phyloP scores from a whole-genome alignment of 78 protist species.

The Cavenderia fasciculata region DNA sequence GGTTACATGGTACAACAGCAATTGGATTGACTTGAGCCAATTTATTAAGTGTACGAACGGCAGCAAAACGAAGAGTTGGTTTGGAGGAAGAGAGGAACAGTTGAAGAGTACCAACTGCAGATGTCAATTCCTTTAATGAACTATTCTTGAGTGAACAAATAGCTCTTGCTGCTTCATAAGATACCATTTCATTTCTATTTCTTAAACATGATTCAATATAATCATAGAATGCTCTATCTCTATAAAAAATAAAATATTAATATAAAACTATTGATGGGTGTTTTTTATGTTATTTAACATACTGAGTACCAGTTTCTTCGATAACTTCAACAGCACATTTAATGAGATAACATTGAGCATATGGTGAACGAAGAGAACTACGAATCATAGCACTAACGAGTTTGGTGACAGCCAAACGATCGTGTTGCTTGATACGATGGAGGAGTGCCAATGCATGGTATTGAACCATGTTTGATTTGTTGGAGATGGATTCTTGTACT shows the following conservation, averaged over 20 bases:
- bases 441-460: slow-evolving; percentile 96
- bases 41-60: slow-evolving; percentile 94
- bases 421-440: slow-evolving; percentile 90
- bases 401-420: slow-evolving; percentile 92
- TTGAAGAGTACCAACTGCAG: slow-evolving; percentile 94
- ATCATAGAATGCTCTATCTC: slow-evolving; percentile 68
- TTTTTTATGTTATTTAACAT: neutral
- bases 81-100: slow-evolving; percentile 91
- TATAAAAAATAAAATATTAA: neutral
- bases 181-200: slow-evolving; percentile 95
- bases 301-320: slow-evolving; percentile 78
- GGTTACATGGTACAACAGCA: slow-evolving; percentile 91
- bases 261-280: neutral
- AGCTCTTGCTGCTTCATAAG: slow-evolving; percentile 98
- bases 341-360: slow-evolving; percentile 93
- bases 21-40: slow-evolving; percentile 83
- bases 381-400: slow-evolving; percentile 83
- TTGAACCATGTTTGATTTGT: slow-evolving; percentile 91
- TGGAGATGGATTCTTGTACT: slow-evolving; percentile 85
- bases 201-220: slow-evolving; percentile 91
- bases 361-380: slow-evolving; percentile 86
- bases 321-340: slow-evolving; percentile 82
- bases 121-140: slow-evolving; percentile 86
- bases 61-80: slow-evolving; percentile 95
- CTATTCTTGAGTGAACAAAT: slow-evolving; percentile 90